Conservation (phyloP, 1,139 yeast species). For the Kurtzmaniella natalensis region DNA sequence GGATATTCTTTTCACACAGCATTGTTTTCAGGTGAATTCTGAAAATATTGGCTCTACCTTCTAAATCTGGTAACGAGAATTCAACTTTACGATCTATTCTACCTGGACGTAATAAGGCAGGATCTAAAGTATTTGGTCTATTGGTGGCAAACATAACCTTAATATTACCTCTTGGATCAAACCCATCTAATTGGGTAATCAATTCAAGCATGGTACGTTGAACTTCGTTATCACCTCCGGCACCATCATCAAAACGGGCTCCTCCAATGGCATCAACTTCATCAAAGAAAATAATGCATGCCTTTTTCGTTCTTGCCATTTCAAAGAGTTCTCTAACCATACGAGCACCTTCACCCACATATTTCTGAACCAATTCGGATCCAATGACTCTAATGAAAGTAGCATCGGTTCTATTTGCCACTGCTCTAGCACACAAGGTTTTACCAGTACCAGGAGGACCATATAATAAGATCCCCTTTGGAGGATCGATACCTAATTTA, state of each 20-base stretch:
- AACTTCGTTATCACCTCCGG: conserved; percentile 98
- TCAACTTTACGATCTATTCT: conserved; percentile 98
- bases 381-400: conserved; percentile 97
- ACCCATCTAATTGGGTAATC: conserved; percentile 95
- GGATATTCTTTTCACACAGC: conserved; percentile 94
- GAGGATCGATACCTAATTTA: conserved; percentile 95
- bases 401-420: conserved; percentile 97
- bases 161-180: conserved; percentile 97
- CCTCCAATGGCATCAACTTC: conserved; percentile 99
- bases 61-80: conserved; percentile 91
- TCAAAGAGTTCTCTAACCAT: conserved; percentile 98
- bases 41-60: conserved; percentile 96
- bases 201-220: conserved; percentile 98
- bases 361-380: conserved; percentile 94
- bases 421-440: conserved; percentile 96
- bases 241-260: conserved; percentile 98
- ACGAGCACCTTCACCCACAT: conserved; percentile 99
- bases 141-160: conserved; percentile 99
- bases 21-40: conserved; percentile 94
- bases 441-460: conserved; percentile 99
- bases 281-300: conserved; percentile 93
- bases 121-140: conserved; percentile 96
- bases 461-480: conserved; percentile 90
- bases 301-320: conserved; percentile 97
- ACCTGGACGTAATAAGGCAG: conserved; percentile 96